Evolutionary conservation across 2,329 filamentous ascomycete species (phyloP).

Genomic region (Aspergillus versicolor): DNA sequence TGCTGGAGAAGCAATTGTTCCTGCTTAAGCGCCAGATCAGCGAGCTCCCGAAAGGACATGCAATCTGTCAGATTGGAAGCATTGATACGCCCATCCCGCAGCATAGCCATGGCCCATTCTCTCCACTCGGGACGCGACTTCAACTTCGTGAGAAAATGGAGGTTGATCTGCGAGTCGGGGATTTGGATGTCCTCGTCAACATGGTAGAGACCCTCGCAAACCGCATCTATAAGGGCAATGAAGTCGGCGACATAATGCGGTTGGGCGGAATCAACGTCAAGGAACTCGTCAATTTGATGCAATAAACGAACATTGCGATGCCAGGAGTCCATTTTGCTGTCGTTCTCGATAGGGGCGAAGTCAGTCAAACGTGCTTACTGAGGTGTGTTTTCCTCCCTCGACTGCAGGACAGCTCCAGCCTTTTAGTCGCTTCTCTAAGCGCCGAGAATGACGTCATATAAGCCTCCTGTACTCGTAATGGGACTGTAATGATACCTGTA

Average conservation of each 20-base stretch:
- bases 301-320: constrained; percentile 28
- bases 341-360: neutral
- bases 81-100: constrained; percentile 25
- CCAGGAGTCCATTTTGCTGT: constrained; percentile 22
- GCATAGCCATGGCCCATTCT: constrained; percentile 25
- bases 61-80: constrained; percentile 17
- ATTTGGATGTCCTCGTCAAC: constrained; percentile 26
- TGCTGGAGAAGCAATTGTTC: constrained; percentile 15
- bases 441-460: constrained; percentile 13
- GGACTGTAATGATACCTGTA: neutral
- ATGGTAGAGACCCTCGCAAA: constrained; percentile 26
- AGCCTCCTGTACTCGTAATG: neutral
- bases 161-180: constrained; percentile 26
- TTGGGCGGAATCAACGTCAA: constrained; percentile 26
- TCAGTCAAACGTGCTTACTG: constrained; percentile 5
- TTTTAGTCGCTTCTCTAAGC: constrained; percentile 6
- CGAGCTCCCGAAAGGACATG: constrained; percentile 25
- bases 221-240: constrained; percentile 27
- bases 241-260: constrained; percentile 27
- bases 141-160: constrained; percentile 27
- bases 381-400: neutral
- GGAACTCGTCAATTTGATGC: constrained; percentile 28
- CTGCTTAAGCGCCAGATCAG: constrained; percentile 21
- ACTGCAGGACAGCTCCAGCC: neutral
- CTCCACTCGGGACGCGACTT: constrained; percentile 26